These are phyloP conservation scores for Elaeagnus macrophylla DNA, from an alignment of 306 rosid species.

Conservation along the genomic window DNA sequence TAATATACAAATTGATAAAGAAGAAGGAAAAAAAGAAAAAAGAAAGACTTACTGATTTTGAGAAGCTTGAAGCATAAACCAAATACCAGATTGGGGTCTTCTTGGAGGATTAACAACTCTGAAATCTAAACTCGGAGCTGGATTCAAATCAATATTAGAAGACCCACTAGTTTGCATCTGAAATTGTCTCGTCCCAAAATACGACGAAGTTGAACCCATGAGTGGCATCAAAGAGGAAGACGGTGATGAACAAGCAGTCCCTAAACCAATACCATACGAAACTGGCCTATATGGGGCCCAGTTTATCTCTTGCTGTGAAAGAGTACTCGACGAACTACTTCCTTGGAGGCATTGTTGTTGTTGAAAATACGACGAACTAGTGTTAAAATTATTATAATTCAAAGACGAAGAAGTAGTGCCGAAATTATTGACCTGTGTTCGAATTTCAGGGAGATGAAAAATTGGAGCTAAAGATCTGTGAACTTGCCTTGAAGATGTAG, in stretches of 20 bases:
- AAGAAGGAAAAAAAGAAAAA: background rate
- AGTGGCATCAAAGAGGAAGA: slow-evolving; percentile 40
- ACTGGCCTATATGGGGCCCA: slow-evolving; percentile 37
- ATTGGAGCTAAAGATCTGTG: background rate
- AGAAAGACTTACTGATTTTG: slow-evolving; percentile 62
- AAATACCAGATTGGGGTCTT: slow-evolving; percentile 84
- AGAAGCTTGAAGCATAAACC: slow-evolving; percentile 93
- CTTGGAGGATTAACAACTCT: slow-evolving; percentile 79
- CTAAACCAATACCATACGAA: too few species aligned
- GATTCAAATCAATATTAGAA: slow-evolving; percentile 2
- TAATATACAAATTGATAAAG: background rate
- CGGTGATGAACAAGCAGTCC: slow-evolving; percentile 13
- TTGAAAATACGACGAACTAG: slow-evolving; percentile 23
- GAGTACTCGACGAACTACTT: too few species aligned
- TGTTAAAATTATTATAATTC: slow-evolving; percentile 32
- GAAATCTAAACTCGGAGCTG: slow-evolving; percentile 55
- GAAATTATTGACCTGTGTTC: background rate
- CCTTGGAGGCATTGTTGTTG: too few species aligned
- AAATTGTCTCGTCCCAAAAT: slow-evolving; percentile 35
- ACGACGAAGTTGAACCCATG: slow-evolving; percentile 19
- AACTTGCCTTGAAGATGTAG: background rate
- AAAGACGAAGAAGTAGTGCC: slow-evolving; percentile 14
- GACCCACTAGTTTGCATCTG: slow-evolving; percentile 19
- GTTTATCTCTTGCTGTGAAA: too few species aligned
- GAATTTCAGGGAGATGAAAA: slow-evolving; percentile 1